Conservation (phyloP, 495 filamentous ascomycete species). For the Talaromyces nanjingensis region DNA sequence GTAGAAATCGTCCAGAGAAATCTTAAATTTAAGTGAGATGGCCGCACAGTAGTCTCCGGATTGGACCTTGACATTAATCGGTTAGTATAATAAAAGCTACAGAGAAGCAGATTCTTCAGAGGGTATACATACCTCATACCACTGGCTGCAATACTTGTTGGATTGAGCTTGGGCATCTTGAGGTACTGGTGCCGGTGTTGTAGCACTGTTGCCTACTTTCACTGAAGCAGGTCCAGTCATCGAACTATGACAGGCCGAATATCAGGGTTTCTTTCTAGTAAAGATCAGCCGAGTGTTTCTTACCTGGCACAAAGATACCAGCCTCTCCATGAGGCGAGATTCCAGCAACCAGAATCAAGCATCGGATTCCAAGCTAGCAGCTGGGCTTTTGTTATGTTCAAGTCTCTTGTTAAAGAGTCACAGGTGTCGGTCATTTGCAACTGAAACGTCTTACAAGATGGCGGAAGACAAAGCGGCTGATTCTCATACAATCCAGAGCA, state of each 20-base stretch:
- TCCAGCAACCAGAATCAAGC: constrained; percentile 13
- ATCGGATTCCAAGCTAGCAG: constrained; percentile 15
- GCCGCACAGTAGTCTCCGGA: constrained; percentile 12
- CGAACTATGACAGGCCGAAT: background rate
- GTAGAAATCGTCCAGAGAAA: constrained; percentile 14
- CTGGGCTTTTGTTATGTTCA: constrained; percentile 1
- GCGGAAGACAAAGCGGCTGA: background rate
- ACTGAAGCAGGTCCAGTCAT: background rate
- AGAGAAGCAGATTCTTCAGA: constrained; percentile 1
- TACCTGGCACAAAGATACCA: constrained; percentile 1
- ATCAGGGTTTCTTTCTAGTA: background rate
- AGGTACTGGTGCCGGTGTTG: background rate
- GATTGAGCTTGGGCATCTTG: background rate
- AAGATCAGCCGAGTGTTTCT: background rate
- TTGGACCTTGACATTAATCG: constrained; percentile 6
- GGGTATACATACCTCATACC: constrained; percentile 14
- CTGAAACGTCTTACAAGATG: background rate
- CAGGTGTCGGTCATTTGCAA: background rate
- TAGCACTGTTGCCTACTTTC: background rate
- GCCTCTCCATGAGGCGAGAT: constrained; percentile 12
- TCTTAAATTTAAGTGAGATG: constrained; percentile 9
- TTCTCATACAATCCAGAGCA: background rate
- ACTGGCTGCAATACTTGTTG: constrained; percentile 13
- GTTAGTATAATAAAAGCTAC: background rate
- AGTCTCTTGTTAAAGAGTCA: background rate